Percentiles rank a stretch among this genome's conserved stretches.
Evolutionary conservation across 2,329 filamentous ascomycete genomes (phyloP).

Genomic region (Colletotrichum costaricense): DNA sequence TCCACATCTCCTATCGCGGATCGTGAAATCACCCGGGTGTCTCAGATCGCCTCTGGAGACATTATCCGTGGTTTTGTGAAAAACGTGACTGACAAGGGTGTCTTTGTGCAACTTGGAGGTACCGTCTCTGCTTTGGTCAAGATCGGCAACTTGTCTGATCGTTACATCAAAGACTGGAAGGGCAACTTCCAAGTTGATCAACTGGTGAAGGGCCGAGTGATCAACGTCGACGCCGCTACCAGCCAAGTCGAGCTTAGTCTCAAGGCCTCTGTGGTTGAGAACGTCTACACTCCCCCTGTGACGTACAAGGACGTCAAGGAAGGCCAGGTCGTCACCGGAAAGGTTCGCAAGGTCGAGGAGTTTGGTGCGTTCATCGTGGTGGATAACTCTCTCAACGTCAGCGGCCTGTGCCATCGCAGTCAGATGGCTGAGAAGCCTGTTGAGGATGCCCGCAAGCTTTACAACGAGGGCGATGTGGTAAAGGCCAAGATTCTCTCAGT

Average conservation of each 20-base stretch:
- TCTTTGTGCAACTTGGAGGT: constrained; percentile 87
- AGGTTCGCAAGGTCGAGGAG: constrained; percentile 91
- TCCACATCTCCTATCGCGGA: constrained; percentile 86
- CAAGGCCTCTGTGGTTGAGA: constrained; percentile 85
- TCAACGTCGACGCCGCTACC: constrained; percentile 74
- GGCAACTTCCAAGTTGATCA: constrained; percentile 88
- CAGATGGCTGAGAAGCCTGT: constrained; percentile 90
- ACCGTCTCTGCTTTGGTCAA: constrained; percentile 85
- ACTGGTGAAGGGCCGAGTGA: constrained; percentile 88
- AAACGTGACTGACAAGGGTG: constrained; percentile 86
- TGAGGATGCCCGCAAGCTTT: constrained; percentile 88
- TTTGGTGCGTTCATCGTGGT: constrained; percentile 95
- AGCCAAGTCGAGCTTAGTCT: constrained; percentile 87
- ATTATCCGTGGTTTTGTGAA: constrained; percentile 92
- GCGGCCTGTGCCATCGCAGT: constrained; percentile 90
- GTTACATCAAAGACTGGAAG: constrained; percentile 96
- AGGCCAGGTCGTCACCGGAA: constrained; percentile 88
- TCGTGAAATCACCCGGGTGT: constrained; percentile 76
- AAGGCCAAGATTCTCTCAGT: constrained; percentile 90
- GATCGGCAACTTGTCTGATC: constrained; percentile 89
- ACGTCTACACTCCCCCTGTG: constrained; percentile 79
- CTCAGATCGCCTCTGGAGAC: constrained; percentile 81
- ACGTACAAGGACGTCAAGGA: constrained; percentile 81
- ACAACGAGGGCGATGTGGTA: constrained; percentile 90
- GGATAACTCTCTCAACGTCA: constrained; percentile 88